Percentiles rank a stretch among this genome's conserved stretches.
phyloP scores from a whole-genome alignment of 2,329 filamentous ascomycete genomes.

The Zarea fungicola region DNA sequence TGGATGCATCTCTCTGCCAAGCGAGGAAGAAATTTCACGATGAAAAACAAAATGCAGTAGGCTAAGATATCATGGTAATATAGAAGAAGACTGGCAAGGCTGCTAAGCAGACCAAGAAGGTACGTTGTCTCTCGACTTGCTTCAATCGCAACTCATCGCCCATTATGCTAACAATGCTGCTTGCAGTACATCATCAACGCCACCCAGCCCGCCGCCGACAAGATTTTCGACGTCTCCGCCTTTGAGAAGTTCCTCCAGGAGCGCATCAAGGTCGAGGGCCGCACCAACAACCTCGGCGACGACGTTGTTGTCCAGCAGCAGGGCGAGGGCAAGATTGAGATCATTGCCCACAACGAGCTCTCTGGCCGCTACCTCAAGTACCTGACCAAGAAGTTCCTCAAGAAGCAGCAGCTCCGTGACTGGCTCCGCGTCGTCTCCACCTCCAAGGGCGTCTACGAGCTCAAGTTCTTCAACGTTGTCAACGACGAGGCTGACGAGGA shows the following conservation, averaged over 20 bases:
- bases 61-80: slow-evolving; percentile 71
- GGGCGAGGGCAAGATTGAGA: slow-evolving; percentile 96
- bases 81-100: slow-evolving; percentile 63
- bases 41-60: slow-evolving; percentile 65
- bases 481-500: slow-evolving; percentile 97
- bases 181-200: slow-evolving; percentile 98
- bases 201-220: slow-evolving; percentile 95
- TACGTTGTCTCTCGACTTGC: slow-evolving; percentile 39
- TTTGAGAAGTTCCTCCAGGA: slow-evolving; percentile 99
- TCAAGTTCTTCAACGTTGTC: slow-evolving; percentile 99
- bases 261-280: slow-evolving; percentile 99
- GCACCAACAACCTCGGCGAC: slow-evolving; percentile 96
- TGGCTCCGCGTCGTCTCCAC: slow-evolving; percentile 99
- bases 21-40: slow-evolving; percentile 30
- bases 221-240: slow-evolving; percentile 98
- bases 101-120: slow-evolving; percentile 86
- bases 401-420: slow-evolving; percentile 99
- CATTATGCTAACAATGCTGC: slow-evolving; percentile 13
- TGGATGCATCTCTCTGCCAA: neutral
- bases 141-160: neutral
- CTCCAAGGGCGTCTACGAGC: slow-evolving; percentile 96
- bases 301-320: slow-evolving; percentile 82
- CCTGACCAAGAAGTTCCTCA: slow-evolving; percentile 99
- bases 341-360: slow-evolving; percentile 95
- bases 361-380: slow-evolving; percentile 99